A percentile compares a stretch with the other conserved stretches of the same genome.
Evolutionary conservation across 495 filamentous ascomycete species (phyloP).

Genomic region (Physcia stellaris): DNA sequence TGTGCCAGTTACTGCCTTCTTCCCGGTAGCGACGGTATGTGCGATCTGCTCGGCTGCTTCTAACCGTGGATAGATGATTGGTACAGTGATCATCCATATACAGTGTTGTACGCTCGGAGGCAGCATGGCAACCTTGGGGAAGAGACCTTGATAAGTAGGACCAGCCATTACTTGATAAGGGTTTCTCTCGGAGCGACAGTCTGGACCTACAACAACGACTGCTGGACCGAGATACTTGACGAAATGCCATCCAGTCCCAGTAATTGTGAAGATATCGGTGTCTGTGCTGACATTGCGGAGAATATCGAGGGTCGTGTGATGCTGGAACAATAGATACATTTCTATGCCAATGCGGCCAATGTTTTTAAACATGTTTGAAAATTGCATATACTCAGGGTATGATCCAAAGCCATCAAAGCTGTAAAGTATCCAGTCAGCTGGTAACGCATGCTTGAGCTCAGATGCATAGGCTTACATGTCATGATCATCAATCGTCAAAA

Average conservation of each 20-base stretch:
- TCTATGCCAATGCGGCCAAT: constrained; percentile 95
- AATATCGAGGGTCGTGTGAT: constrained; percentile 91
- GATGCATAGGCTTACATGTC: constrained; percentile 66
- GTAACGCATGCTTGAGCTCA: background rate
- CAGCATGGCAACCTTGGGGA: constrained; percentile 88
- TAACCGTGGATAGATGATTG: constrained; percentile 78
- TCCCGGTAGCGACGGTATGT: constrained; percentile 83
- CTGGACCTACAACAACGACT: constrained; percentile 77
- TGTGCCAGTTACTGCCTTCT: constrained; percentile 86
- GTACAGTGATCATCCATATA: constrained; percentile 86
- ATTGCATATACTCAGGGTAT: constrained; percentile 97
- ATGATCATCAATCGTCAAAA: constrained; percentile 89
- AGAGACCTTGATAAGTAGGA: constrained; percentile 91
- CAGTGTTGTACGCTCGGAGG: constrained; percentile 90
- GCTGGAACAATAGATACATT: constrained; percentile 98
- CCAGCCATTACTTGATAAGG: constrained; percentile 88
- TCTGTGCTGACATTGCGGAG: constrained; percentile 77
- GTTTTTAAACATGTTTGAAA: constrained; percentile 93
- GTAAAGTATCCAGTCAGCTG: background rate
- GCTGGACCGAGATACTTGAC: constrained; percentile 90
- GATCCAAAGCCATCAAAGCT: constrained; percentile 98
- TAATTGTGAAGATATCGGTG: constrained; percentile 88
- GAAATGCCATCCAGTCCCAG: constrained; percentile 94
- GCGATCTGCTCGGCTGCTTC: constrained; percentile 83
- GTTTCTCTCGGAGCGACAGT: constrained; percentile 83